phyloP scores from a whole-genome alignment of 768 basidiomycete species.

The Myochromella boudieri region DNA sequence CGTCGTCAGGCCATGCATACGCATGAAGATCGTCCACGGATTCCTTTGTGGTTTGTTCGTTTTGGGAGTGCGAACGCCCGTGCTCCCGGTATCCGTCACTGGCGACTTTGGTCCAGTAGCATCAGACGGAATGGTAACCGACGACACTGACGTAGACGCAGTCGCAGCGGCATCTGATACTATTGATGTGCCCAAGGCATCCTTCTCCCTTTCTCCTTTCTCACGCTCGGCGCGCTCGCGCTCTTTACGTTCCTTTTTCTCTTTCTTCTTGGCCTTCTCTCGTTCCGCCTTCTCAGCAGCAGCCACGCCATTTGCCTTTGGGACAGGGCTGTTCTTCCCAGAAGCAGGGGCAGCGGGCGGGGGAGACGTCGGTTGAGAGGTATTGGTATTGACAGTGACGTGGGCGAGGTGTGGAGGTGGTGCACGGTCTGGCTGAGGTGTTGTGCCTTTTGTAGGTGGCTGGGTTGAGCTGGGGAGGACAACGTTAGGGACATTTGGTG shows the following conservation, averaged over 20 bases:
- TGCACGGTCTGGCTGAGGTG: conserved; percentile 31
- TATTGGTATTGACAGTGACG: conserved; percentile 29
- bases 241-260: conserved; percentile 64
- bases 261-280: conserved; percentile 58
- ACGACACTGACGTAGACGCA: conserved; percentile 22
- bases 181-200: conserved; percentile 26
- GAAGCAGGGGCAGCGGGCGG: conserved; percentile 32
- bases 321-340: conserved; percentile 33
- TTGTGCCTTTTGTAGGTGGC: conserved; percentile 35
- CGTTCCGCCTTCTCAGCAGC: conserved; percentile 51
- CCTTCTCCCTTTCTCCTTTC: conserved; percentile 34
- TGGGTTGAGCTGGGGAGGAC: conserved; percentile 43
- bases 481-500: conserved; percentile 57
- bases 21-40: conserved; percentile 87
- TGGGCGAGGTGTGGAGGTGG: conserved; percentile 26
- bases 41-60: conserved; percentile 60
- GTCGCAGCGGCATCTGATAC: conserved; percentile 15
- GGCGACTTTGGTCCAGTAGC: conserved; percentile 52
- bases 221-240: conserved; percentile 47
- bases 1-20: conserved; percentile 45
- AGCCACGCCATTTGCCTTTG: conserved; percentile 41
- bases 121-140: conserved; percentile 19
- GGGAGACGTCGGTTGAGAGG: conserved; percentile 35
- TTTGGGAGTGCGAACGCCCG: conserved; percentile 73
- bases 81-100: conserved; percentile 49